Conservation (phyloP, 306 rosid species). For the Dryas drummondii region DNA sequence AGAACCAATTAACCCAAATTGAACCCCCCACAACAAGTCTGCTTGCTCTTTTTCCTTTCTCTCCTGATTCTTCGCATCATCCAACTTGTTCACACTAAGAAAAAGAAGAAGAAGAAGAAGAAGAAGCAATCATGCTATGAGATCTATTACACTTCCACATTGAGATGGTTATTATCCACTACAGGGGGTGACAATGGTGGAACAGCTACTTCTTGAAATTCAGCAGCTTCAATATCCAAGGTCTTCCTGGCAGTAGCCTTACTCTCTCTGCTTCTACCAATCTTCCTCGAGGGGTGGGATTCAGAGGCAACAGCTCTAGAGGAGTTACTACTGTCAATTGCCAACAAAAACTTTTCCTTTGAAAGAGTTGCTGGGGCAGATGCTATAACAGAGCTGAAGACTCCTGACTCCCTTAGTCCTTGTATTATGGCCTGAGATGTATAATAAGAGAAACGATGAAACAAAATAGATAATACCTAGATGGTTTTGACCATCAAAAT, state of each 20-base stretch:
- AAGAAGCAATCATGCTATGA: slow-evolving; percentile 12
- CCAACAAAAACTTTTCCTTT: slow-evolving; percentile 67
- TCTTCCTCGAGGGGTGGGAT: slow-evolving; percentile 68
- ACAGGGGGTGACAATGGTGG: slow-evolving; percentile 85
- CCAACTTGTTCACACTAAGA: background rate
- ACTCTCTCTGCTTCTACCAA: slow-evolving; percentile 38
- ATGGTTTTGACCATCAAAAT: no score
- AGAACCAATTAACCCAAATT: slow-evolving; percentile 13
- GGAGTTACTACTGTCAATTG: slow-evolving; percentile 74
- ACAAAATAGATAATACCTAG: background rate
- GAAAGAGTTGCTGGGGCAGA: slow-evolving; percentile 67
- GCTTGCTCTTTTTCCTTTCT: slow-evolving; percentile 27
- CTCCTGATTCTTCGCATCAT: slow-evolving; percentile 23
- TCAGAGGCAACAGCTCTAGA: slow-evolving; percentile 59
- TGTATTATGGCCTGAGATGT: slow-evolving; percentile 67
- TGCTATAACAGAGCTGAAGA: slow-evolving; percentile 81
- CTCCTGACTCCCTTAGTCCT: slow-evolving; percentile 84
- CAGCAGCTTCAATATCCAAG: slow-evolving; percentile 46
- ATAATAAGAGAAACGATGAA: background rate
- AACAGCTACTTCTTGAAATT: slow-evolving; percentile 54
- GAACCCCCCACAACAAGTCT: slow-evolving; percentile 9
- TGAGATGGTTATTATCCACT: slow-evolving; percentile 36
- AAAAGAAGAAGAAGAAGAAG: slow-evolving; percentile 7
- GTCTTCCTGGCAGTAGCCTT: slow-evolving; percentile 62
- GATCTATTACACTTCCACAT: slow-evolving; percentile 30